Percentiles rank a stretch among this genome's conserved stretches.
Conservation (phyloP, 2,329 filamentous ascomycete genomes). For the Pestalotiopsis sp. region DNA sequence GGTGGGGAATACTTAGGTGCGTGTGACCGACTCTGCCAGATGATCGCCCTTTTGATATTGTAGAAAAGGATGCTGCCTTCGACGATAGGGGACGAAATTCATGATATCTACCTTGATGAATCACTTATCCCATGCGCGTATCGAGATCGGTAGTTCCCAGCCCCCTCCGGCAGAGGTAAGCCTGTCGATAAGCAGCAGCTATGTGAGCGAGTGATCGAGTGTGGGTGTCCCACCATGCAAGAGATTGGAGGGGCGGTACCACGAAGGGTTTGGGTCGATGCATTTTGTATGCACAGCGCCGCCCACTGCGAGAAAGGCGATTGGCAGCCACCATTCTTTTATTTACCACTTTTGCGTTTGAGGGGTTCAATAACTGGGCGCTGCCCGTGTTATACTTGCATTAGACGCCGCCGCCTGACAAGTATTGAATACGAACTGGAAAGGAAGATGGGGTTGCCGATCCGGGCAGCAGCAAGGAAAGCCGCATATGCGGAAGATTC, state of each 20-base stretch:
- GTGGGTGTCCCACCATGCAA: neutral
- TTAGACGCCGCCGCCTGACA: neutral
- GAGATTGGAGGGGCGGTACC: neutral
- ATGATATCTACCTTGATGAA: neutral
- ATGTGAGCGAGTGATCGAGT: no score
- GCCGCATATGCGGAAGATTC: neutral
- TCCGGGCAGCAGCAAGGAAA: neutral
- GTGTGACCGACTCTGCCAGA: neutral
- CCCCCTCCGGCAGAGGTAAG: neutral
- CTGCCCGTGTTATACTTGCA: neutral
- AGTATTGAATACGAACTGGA: neutral
- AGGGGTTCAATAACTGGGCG: neutral
- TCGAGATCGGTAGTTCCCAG: neutral
- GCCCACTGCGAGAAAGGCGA: neutral
- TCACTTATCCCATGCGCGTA: neutral
- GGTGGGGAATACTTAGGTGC: neutral
- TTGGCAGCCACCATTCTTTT: neutral
- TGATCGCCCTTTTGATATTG: neutral
- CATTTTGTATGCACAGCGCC: neutral
- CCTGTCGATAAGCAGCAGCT: neutral
- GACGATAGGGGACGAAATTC: neutral
- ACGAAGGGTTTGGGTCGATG: neutral
- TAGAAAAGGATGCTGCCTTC: neutral
- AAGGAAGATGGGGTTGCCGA: neutral
- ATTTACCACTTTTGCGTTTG: no score